Evolutionary conservation across 768 basidiomycete species (phyloP).

Genomic region (Serendipita sp.): DNA sequence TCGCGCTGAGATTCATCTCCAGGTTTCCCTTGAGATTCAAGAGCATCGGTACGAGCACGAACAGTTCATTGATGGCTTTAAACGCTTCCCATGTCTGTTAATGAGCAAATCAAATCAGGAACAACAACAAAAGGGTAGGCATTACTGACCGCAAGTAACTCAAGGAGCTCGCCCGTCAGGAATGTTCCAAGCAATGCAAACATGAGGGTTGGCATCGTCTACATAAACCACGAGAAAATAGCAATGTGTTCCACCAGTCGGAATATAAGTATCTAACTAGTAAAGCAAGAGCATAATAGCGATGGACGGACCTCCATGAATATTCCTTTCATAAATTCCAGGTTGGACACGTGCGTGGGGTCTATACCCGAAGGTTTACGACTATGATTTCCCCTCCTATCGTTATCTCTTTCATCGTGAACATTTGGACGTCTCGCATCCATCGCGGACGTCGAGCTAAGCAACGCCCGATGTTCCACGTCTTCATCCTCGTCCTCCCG

Average conservation of each 20-base stretch:
- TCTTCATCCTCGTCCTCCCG: not conserved
- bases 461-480: not conserved
- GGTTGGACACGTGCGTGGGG: slow-evolving; percentile 2
- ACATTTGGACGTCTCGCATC: not conserved
- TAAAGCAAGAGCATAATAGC: too few relatives aligned
- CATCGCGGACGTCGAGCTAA: not conserved
- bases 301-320: slow-evolving; percentile 7
- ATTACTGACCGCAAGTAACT: slow-evolving; percentile 59
- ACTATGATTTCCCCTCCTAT: not conserved
- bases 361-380: not conserved
- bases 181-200: slow-evolving; percentile 70
- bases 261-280: too few relatives aligned
- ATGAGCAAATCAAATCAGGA: not conserved
- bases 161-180: slow-evolving; percentile 81
- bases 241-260: not conserved
- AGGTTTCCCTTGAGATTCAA: slow-evolving; percentile 96
- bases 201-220: slow-evolving; percentile 81
- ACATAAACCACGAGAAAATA: not conserved
- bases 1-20: slow-evolving; percentile 95
- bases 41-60: slow-evolving; percentile 89
- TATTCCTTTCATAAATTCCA: slow-evolving; percentile 8
- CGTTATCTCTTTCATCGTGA: not conserved
- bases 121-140: too few relatives aligned
- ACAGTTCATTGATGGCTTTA: slow-evolving; percentile 79
- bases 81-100: slow-evolving; percentile 76